Base-by-base conservation (phyloP, 805 yeast species). In the Zygoascus tannicola region DNA sequence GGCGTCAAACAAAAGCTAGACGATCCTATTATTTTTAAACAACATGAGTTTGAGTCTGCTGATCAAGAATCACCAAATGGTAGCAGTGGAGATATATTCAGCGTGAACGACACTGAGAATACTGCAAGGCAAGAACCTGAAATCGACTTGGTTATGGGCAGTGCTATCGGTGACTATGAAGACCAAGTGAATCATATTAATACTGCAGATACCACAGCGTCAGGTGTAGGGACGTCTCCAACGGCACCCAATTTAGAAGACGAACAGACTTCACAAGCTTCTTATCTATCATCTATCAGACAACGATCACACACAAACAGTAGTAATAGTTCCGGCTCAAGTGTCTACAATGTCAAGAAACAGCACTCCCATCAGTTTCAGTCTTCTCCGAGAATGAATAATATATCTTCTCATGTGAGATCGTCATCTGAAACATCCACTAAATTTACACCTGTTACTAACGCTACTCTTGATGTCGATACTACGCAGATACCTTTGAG, bases 21-120 rank as follows among this genome's bases (percentile, higher is more conserved):
- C 21, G 40, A 37, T 14, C 40, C 40, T 14, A 37, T 37, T n/a
- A 32, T 37, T 4, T 37, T 37, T 20, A 37, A 37, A 18, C 35
- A 33, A 18, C 15, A 33, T n/a, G 30, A 26, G 30, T 26, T 26
- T 26, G 30, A 12, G 10, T 7, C 7, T 8, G 12, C 10, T 12
- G 30, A 26, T 12, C 30, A 26, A 12, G n/a, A n/a, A n/a, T n/a
- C n/a, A n/a, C n/a, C n/a, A n/a, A n/a, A n/a, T n/a, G n/a, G n/a
- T n/a, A n/a, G n/a, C n/a, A n/a, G n/a, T n/a, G n/a, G n/a, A n/a
- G n/a, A n/a, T n/a, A n/a, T n/a, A n/a, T n/a, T n/a, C n/a, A n/a
- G n/a, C n/a, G n/a, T n/a, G n/a, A n/a, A n/a, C n/a, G n/a, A n/a
- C n/a, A n/a, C n/a, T n/a, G n/a, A n/a, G n/a, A n/a, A n/a, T n/a